Percentiles rank a stretch among this genome's conserved stretches.
These are phyloP conservation scores for Papiliotrema laurentii DNA, from an alignment of 1,284 basidiomycete genomes.

Conservation along the genomic window DNA sequence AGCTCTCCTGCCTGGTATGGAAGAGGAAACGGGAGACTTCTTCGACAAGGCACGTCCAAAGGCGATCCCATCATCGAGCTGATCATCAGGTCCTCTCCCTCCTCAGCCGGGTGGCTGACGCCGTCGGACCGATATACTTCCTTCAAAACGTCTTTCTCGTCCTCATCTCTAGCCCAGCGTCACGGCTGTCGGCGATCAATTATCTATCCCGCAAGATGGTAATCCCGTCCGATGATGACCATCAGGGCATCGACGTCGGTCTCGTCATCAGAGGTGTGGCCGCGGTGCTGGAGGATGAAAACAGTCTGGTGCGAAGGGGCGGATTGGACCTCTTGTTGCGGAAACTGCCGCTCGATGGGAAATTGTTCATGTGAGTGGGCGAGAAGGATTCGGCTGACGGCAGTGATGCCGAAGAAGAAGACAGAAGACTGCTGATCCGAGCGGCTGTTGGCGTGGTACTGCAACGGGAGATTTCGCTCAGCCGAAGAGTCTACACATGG, in stretches of 20 bases:
- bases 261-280: conserved; percentile 89
- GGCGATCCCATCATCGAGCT: not conserved
- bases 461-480: conserved; percentile 86
- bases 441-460: conserved; percentile 78
- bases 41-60: conserved; percentile 72
- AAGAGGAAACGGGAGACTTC: conserved; percentile 94
- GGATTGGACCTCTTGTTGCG: conserved; percentile 75
- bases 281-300: conserved; percentile 82
- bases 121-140: conserved; percentile 82
- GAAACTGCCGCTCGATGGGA: conserved; percentile 67
- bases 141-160: conserved; percentile 92
- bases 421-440: conserved; percentile 70
- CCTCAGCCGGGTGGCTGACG: conserved; percentile 74
- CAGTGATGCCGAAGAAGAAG: conserved; percentile 54
- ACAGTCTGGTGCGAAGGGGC: conserved; percentile 76
- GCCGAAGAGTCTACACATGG: conserved; percentile 90
- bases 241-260: conserved; percentile 72
- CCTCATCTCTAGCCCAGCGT: conserved; percentile 82
- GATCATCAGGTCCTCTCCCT: conserved; percentile 66
- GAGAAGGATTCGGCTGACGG: not conserved
- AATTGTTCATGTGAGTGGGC: conserved; percentile 56
- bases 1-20: conserved; percentile 85
- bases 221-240: conserved; percentile 16
- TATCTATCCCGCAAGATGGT: conserved; percentile 78
- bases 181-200: conserved; percentile 81